phyloP scores from a whole-genome alignment of 768 basidiomycete species.

The Russula brevipes region DNA sequence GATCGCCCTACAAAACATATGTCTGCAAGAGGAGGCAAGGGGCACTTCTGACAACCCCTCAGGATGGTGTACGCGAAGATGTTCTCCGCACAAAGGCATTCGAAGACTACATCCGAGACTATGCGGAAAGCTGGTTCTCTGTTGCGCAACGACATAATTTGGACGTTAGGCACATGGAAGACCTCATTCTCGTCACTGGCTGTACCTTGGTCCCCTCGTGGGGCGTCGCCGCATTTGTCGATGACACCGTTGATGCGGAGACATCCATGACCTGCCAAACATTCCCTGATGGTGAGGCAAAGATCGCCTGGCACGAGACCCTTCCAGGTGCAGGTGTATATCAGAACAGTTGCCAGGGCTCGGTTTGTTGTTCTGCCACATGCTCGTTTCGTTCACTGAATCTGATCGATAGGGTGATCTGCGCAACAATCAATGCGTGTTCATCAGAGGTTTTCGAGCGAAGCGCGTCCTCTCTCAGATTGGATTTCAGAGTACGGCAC shows the following conservation, averaged over 20 bases:
- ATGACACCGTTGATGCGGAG: neutral
- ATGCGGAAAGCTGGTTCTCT: constrained; percentile 10
- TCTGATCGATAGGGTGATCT: neutral
- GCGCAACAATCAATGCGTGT: constrained; percentile 12
- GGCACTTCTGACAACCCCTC: constrained; percentile 2
- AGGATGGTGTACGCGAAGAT: neutral
- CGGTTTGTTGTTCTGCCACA: neutral
- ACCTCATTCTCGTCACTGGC: constrained; percentile 17
- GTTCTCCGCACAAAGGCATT: constrained; percentile 11
- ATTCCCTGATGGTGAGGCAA: neutral
- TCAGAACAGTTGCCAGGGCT: neutral
- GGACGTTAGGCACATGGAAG: constrained; percentile 11
- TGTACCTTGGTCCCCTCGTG: constrained; percentile 11
- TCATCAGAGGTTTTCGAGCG: constrained; percentile 16
- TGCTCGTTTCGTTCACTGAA: neutral
- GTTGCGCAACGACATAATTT: constrained; percentile 2
- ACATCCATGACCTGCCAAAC: neutral
- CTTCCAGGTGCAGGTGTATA: neutral
- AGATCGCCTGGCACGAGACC: neutral
- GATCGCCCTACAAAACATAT: neutral
- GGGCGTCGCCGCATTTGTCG: constrained; percentile 3
- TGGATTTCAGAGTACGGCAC: neutral
- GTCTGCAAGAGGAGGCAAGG: neutral
- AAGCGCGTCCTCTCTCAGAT: constrained; percentile 11
- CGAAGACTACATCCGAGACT: constrained; percentile 12